These are phyloP conservation scores for Alternaria ethzedia DNA, from an alignment of 2,329 filamentous ascomycete genomes.

Conservation along the genomic window DNA sequence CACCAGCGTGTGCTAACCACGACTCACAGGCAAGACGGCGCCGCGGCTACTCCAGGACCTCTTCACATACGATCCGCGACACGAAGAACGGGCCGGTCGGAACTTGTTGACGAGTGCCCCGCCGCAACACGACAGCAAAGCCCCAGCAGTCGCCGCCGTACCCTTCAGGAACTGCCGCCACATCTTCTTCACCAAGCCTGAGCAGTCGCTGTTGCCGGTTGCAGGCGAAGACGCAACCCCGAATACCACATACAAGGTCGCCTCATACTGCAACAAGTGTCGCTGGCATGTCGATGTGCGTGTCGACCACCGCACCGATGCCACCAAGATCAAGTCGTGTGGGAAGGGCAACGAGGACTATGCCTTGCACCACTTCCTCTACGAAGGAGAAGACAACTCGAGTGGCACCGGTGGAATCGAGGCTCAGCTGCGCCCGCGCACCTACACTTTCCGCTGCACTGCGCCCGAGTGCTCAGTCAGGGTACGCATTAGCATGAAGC, in stretches of 20 bases:
- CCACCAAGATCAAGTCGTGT: slow-evolving; percentile 50
- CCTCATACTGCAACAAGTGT: slow-evolving; percentile 67
- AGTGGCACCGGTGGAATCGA: slow-evolving; percentile 19
- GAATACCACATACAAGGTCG: slow-evolving; percentile 60
- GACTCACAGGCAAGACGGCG: slow-evolving; percentile 56
- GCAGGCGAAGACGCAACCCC: slow-evolving; percentile 49
- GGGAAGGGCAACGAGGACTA: slow-evolving; percentile 52
- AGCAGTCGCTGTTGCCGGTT: slow-evolving; percentile 59
- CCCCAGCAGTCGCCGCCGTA: slow-evolving; percentile 40
- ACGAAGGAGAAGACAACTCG: slow-evolving; percentile 25
- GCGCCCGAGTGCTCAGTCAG: slow-evolving; percentile 61
- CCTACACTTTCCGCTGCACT: slow-evolving; percentile 64
- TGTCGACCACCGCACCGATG: slow-evolving; percentile 58
- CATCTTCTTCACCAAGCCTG: slow-evolving; percentile 62
- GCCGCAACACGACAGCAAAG: slow-evolving; percentile 56
- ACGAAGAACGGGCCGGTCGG: slow-evolving; percentile 53
- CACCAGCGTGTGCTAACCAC: slow-evolving; percentile 15
- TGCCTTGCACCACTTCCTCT: slow-evolving; percentile 67
- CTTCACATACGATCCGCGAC: slow-evolving; percentile 58
- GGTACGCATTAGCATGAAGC: slow-evolving; percentile 60
- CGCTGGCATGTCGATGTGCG: slow-evolving; percentile 66
- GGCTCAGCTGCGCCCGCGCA: slow-evolving; percentile 24
- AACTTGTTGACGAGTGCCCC: slow-evolving; percentile 66
- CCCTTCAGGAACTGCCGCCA: slow-evolving; percentile 62
- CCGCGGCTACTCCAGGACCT: slow-evolving; percentile 60